Conservation (phyloP, 208 protist species). For the Leishmania amazonensis region DNA sequence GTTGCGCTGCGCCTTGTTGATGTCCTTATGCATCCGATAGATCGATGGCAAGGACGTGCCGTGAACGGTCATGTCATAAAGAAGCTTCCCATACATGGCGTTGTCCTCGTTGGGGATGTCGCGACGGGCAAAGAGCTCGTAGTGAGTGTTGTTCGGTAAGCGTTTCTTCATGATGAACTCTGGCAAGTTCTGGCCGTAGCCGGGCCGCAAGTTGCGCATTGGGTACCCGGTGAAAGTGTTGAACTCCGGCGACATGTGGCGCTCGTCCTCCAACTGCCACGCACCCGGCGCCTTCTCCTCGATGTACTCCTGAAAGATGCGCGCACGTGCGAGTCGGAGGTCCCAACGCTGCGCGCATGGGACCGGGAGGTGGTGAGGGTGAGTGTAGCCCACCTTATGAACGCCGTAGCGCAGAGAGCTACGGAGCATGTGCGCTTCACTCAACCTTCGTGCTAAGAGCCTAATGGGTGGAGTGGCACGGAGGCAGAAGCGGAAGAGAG, state of each 20-base stretch:
- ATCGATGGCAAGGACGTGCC: slow-evolving; percentile 83
- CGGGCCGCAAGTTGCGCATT: slow-evolving; percentile 87
- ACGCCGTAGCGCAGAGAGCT: slow-evolving; percentile 48
- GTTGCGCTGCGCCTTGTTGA: slow-evolving; percentile 92
- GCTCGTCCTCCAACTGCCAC: slow-evolving; percentile 92
- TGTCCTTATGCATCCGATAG: slow-evolving; percentile 93
- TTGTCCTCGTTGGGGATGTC: slow-evolving; percentile 91
- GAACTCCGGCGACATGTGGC: slow-evolving; percentile 90
- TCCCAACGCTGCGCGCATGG: slow-evolving; percentile 91
- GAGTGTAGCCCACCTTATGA: slow-evolving; percentile 78
- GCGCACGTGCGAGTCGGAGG: slow-evolving; percentile 76
- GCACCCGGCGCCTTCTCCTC: slow-evolving; percentile 84
- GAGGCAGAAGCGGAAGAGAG: neutral
- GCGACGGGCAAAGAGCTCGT: slow-evolving; percentile 87
- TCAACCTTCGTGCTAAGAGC: neutral
- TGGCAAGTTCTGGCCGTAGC: slow-evolving; percentile 84
- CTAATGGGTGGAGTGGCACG: neutral
- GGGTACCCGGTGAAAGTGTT: slow-evolving; percentile 89
- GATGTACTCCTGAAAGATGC: slow-evolving; percentile 92
- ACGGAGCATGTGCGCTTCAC: slow-evolving; percentile 14
- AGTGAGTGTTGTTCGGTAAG: slow-evolving; percentile 90
- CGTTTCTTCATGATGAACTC: slow-evolving; percentile 90
- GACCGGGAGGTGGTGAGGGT: slow-evolving; percentile 64
- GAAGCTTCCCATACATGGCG: slow-evolving; percentile 90
- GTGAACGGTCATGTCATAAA: slow-evolving; percentile 89